Base-by-base conservation (phyloP, 495 filamentous ascomycete species). In the Rusavskia elegans region DNA sequence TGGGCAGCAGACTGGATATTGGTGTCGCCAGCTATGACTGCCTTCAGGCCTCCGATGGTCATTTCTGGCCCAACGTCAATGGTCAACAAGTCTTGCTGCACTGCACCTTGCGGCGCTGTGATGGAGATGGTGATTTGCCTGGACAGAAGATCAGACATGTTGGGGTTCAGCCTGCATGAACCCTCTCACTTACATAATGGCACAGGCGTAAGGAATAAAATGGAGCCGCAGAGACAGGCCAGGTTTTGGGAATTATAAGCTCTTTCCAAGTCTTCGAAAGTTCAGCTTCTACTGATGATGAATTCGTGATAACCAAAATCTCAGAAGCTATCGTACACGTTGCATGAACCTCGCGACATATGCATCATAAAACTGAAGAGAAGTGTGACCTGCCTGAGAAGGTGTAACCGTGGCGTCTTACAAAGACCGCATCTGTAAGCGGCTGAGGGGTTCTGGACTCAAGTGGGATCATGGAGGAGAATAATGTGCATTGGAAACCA, bases 121-220 rank as follows among this genome's bases (percentile, higher is more conserved):
- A 94, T 85, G 59, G 77, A 85, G 59, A 98, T 82, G 51, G 88
- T 95, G 72, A 95, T 83, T 63, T 78, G 86, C 82, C 83, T 88
- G 48, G 23, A 54, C 21, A 4, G 14, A 6, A 35, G 10, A 35
- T 35, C 44, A 25, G 16, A 11, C 8, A 19, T 32, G 27, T 19
- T 8, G 9, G n/a, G n/a, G 40, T 21, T 19, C n/a, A 42, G 20
- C 40, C 8, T 42, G 20, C 20, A 21, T 11, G n/a, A 42, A 19
- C 14, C 10, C 14, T 19, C 10, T 42, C 1, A 14, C 44, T 46
- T 29, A 46, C 44, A 46, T 46, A 20, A 17, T 14, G 44, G 19
- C 20, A 23, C 23, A 29, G 21, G 5, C 21, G 5, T 42, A 20
- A 9, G 40, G 32, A 35, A 35, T 2, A 35, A 13, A 35, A 0